Evolutionary conservation across 1,284 basidiomycete genomes (phyloP).

Genomic region (Moesziomyces parantarcticus): DNA sequence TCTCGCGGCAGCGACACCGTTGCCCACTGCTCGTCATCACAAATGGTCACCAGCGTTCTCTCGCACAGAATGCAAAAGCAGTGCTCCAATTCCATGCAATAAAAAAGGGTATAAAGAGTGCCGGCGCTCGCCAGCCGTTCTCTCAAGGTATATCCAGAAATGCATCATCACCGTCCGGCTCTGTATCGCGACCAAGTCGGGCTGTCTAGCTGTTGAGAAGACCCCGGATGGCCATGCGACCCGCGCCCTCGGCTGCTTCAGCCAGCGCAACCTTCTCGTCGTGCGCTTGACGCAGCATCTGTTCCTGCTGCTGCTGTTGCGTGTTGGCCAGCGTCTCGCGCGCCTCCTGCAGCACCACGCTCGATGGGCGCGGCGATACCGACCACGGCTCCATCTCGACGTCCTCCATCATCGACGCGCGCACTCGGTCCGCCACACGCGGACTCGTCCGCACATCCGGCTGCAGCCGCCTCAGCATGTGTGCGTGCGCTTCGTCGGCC

Average conservation of each 20-base stretch:
- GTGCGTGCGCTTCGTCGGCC: background rate
- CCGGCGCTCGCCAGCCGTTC: no score
- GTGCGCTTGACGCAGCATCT: slow-evolving; percentile 8
- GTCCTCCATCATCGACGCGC: slow-evolving; percentile 17
- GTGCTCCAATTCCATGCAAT: no score
- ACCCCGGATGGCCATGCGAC: slow-evolving; percentile 40
- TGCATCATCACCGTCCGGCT: no score
- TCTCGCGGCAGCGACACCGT: no score
- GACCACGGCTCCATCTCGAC: slow-evolving; percentile 28
- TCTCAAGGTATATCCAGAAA: background rate
- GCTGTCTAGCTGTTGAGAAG: slow-evolving; percentile 42
- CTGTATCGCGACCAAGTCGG: background rate
- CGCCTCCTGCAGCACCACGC: slow-evolving; percentile 37
- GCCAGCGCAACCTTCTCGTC: background rate
- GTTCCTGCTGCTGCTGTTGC: slow-evolving; percentile 25
- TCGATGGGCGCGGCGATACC: slow-evolving; percentile 14
- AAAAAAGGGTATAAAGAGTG: no score
- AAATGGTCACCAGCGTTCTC: no score
- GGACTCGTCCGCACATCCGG: slow-evolving; percentile 8
- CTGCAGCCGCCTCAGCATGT: slow-evolving; percentile 2
- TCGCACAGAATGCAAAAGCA: no score
- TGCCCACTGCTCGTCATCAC: no score
- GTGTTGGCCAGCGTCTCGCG: slow-evolving; percentile 28
- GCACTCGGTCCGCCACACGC: slow-evolving; percentile 4
- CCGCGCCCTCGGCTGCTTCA: slow-evolving; percentile 17